Base-by-base conservation (phyloP, 2,329 filamentous ascomycete species). In the Claviceps paspali region DNA sequence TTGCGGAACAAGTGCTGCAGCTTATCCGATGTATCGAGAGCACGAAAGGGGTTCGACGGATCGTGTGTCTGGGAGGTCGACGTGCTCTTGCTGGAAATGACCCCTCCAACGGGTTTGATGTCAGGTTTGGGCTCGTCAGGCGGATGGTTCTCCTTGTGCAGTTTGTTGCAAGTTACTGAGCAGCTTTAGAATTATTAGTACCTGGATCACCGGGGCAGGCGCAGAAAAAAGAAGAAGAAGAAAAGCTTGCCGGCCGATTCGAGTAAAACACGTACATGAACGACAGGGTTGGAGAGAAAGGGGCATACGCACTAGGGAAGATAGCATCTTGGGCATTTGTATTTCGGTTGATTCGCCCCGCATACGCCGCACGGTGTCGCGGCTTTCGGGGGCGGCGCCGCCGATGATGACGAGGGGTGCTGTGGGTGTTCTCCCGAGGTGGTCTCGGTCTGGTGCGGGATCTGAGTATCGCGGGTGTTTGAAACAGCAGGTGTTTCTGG, bases 301-400 rank as follows among this genome's bases (percentile, higher is more conserved):
- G 29, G 17, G 12, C 7, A 15, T 19, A 56, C 72, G 50, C 59
- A 79, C 75, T 75, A 78, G 42, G 67, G 66, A 17, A 70, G 47
- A 33, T 62, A 55, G 50, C 75, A 79, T 21, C 63, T 63, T n/a
- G 70, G 61, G 43, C 75, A 79, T 47, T 76, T 79, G 54, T 79
- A 79, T 52, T 74, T 78, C 22, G 62, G 62, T 15, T 64, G 57
- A 4, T 62, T 62, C 24, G 53, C 49, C 21, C 65, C 51, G 51
- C 75, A 79, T 23, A 76, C 59, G 5, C 64, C 63, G 46, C 75
- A 79, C 2, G 52, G 43, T 14, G 47, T 46, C 29, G 46, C 34
- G 9, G 29, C 34, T 35, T 41, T 41, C 14, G 39, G 7, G 7
- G 18, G n/a, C 9, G 14, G 15, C 18, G 29, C n/a, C 10, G 38